Percentiles rank a stretch among this genome's conserved stretches.
These are phyloP conservation scores for Dissophora ornata DNA, from an alignment of 192 early-diverging fungal genomes.

Conservation along the genomic window DNA sequence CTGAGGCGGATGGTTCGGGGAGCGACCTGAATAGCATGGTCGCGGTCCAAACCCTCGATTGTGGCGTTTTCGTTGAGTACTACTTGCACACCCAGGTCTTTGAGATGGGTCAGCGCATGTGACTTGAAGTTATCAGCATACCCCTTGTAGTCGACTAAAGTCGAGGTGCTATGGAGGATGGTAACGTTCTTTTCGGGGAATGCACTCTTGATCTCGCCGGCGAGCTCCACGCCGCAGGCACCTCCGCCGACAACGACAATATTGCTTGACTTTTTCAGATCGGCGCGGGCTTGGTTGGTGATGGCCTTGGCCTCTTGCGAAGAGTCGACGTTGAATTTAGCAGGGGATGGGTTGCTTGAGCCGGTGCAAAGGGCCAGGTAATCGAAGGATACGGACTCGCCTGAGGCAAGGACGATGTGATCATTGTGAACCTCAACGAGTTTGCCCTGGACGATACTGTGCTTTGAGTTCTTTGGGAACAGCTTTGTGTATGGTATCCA, in stretches of 20 bases:
- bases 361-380: slow-evolving; percentile 78
- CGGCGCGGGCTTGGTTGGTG: slow-evolving; percentile 50
- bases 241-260: slow-evolving; percentile 79
- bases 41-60: slow-evolving; percentile 43
- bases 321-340: slow-evolving; percentile 43
- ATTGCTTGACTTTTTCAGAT: slow-evolving; percentile 14
- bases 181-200: slow-evolving; percentile 59
- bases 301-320: slow-evolving; percentile 56
- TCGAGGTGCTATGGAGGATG: neutral
- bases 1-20: slow-evolving; percentile 56
- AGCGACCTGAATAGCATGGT: slow-evolving; percentile 51
- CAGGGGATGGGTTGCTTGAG: slow-evolving; percentile 61
- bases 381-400: slow-evolving; percentile 66
- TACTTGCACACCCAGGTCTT: slow-evolving; percentile 58
- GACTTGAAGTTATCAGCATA: slow-evolving; percentile 56
- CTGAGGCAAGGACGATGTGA: slow-evolving; percentile 60
- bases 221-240: slow-evolving; percentile 67
- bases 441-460: slow-evolving; percentile 61
- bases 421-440: slow-evolving; percentile 54
- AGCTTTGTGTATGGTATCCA: slow-evolving; percentile 43
- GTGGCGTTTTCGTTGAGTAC: slow-evolving; percentile 62
- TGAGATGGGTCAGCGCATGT: slow-evolving; percentile 54
- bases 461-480: slow-evolving; percentile 27
- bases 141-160: slow-evolving; percentile 56
- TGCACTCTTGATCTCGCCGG: slow-evolving; percentile 63